These are phyloP conservation scores for Rostrohypoxylon terebratum DNA, from an alignment of 495 filamentous ascomycete species.

Conservation along the genomic window DNA sequence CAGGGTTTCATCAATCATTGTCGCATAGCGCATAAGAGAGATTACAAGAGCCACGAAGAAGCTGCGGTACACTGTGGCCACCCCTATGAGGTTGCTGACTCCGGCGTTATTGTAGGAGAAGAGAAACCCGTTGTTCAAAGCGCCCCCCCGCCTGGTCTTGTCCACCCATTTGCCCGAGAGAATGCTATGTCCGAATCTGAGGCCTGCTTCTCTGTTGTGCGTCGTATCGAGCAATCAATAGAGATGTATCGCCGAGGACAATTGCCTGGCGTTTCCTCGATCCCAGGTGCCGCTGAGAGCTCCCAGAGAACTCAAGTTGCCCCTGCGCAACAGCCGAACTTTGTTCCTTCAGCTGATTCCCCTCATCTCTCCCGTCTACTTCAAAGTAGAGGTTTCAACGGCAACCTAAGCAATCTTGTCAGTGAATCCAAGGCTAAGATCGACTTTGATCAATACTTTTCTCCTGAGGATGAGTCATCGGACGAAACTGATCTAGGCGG, in stretches of 20 bases:
- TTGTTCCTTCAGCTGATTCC: constrained; percentile 73
- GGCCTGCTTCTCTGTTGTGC: constrained; percentile 61
- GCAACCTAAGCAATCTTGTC: constrained; percentile 72
- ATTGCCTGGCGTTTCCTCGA: constrained; percentile 57
- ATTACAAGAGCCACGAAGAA: constrained; percentile 93
- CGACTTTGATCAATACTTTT: constrained; percentile 63
- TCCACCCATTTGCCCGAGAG: constrained; percentile 76
- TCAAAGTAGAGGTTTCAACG: constrained; percentile 70
- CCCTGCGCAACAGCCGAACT: constrained; percentile 42
- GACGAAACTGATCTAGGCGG: constrained; percentile 58
- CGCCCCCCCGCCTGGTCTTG: constrained; percentile 62
- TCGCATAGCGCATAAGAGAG: constrained; percentile 90
- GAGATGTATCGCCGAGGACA: constrained; percentile 59
- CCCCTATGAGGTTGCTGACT: constrained; percentile 76
- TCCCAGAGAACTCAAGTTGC: constrained; percentile 22
- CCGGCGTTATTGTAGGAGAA: constrained; percentile 67
- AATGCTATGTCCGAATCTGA: constrained; percentile 67
- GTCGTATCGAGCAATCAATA: constrained; percentile 61
- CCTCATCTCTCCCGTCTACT: constrained; percentile 81
- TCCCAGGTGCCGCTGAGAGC: constrained; percentile 50
- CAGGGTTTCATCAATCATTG: constrained; percentile 99
- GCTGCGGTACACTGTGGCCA: constrained; percentile 91
- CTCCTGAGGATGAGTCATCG: constrained; percentile 59
- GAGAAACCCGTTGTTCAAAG: constrained; percentile 53
- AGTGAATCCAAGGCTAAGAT: constrained; percentile 67